Evolutionary conservation across 1,284 basidiomycete genomes (phyloP).

Genomic region (Ustilago nuda): DNA sequence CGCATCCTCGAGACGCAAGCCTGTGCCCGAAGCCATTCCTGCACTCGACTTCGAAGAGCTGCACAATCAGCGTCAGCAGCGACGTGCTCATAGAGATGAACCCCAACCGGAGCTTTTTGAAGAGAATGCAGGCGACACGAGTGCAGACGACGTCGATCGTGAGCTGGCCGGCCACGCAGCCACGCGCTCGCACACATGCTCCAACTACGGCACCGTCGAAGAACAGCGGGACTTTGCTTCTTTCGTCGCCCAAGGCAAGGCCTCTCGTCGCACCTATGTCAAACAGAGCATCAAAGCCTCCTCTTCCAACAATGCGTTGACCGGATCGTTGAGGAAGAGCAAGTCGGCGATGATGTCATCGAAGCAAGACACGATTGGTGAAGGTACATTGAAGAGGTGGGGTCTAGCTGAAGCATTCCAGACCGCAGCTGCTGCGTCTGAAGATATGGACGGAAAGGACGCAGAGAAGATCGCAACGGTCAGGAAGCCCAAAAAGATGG

Average conservation of each 20-base stretch:
- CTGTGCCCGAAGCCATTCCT: conserved; percentile 23
- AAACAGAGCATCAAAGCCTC: conserved; percentile 24
- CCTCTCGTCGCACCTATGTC: conserved; percentile 23
- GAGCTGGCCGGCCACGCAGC: conserved; percentile 19
- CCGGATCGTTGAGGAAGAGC: conserved; percentile 27
- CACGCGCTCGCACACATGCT: conserved; percentile 24
- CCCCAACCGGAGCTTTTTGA: conserved; percentile 1
- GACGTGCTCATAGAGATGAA: background rate
- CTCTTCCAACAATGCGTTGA: conserved; percentile 5
- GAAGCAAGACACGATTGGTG: conserved; percentile 22
- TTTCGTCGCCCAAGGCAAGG: conserved; percentile 45
- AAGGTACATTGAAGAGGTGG: conserved; percentile 42
- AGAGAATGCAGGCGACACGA: conserved; percentile 10
- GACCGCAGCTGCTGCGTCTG: conserved; percentile 7
- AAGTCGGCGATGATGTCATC: conserved; percentile 9
- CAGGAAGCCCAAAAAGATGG: conserved; percentile 53
- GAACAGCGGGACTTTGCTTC: conserved; percentile 35
- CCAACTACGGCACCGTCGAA: conserved; percentile 23
- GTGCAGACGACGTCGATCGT: conserved; percentile 20
- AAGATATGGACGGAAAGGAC: background rate
- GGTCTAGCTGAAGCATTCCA: conserved; percentile 45
- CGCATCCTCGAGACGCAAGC: conserved; percentile 8
- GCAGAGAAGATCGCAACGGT: conserved; percentile 4
- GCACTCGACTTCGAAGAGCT: conserved; percentile 25
- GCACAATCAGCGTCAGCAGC: conserved; percentile 16